Base-by-base conservation (phyloP, 1,284 basidiomycete species). In the Malassezia nana region DNA sequence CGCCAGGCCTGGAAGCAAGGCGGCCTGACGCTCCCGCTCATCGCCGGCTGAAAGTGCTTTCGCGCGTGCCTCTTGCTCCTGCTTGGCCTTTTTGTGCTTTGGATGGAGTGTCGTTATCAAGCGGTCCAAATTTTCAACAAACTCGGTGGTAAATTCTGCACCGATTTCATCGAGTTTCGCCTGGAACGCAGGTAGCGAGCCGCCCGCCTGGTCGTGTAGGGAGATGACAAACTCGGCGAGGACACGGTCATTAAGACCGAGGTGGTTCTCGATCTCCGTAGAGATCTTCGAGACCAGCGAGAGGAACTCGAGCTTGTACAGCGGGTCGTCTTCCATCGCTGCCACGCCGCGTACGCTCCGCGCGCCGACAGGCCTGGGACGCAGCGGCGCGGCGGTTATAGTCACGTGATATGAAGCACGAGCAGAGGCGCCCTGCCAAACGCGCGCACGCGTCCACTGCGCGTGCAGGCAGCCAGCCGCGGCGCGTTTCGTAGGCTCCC, bases 61-160 rank as follows among this genome's bases (percentile, higher is more conserved):
- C 15, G 44, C 28, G n/a, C 39, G 6, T 13, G 55, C 20, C 28
- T 49, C 15, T 22, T 55, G 29, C 4, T 57, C 46, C 6, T 60
- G 55, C 1, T 46, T 10, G 15, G 55, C 44, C 46, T 64, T 64
- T 51, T 64, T 69, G 79, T 96, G 86, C 68, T 91, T 95, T 0
- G 92, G 94, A 69, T 99, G 94, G 79, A 96, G 82, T 57, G 82
- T 87, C 47, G 92, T 81, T 65, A 99, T 89, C 57, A 96, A 81
- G 26, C 94, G 85, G 77, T 98, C 92, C 44, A 98, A 82, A 68
- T 86, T 92, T 72, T 89, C 84, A 58, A 94, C 78, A 72, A 96
- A 88, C 38, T 85, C 86, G 57, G 88, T 85, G 1, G 89, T 84
- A 71, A 96, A 92, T 59, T 84, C 83, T 30, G 89, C 87, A 33